A percentile compares a stretch with the other conserved stretches of the same genome.
Evolutionary conservation across 1,139 yeast genomes (phyloP).

Genomic region (Candida smagusa): DNA sequence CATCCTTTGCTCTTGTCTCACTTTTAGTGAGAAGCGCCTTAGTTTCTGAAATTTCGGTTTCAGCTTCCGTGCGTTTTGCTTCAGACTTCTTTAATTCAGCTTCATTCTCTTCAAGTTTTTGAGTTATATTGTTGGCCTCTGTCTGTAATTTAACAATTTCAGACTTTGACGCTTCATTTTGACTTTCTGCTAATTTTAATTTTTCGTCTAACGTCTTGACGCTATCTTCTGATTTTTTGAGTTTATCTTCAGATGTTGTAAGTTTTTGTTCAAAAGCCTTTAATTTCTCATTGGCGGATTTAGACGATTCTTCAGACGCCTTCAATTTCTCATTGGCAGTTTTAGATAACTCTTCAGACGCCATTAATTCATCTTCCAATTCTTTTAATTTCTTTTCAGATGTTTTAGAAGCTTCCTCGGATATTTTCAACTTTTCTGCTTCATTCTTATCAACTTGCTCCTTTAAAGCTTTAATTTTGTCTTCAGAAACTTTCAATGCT

Average conservation of each 20-base stretch:
- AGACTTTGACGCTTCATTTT: too few species aligned
- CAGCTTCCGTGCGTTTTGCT: background rate
- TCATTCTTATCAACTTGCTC: background rate
- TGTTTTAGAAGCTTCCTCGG: background rate
- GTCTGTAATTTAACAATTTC: too few species aligned
- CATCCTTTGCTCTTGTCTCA: background rate
- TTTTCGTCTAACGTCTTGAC: too few species aligned
- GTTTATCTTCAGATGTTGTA: too few species aligned
- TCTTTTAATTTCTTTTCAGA: background rate
- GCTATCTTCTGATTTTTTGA: too few species aligned
- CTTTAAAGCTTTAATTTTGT: background rate
- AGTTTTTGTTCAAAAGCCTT: too few species aligned
- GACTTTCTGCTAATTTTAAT: too few species aligned
- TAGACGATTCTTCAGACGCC: too few species aligned
- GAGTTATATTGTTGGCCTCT: background rate
- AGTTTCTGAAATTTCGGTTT: background rate
- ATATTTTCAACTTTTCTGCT: background rate
- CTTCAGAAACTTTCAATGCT: background rate
- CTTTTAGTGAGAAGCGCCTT: background rate
- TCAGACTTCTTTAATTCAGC: conserved; percentile 1
- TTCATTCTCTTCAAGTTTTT: conserved; percentile 1
- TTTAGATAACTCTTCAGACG: background rate
- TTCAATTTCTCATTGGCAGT: too few species aligned
- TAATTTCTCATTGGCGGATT: too few species aligned
- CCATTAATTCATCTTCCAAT: background rate